Evolutionary conservation across 441 rosid species (phyloP).

Genomic region (Omphalea diandra): DNA sequence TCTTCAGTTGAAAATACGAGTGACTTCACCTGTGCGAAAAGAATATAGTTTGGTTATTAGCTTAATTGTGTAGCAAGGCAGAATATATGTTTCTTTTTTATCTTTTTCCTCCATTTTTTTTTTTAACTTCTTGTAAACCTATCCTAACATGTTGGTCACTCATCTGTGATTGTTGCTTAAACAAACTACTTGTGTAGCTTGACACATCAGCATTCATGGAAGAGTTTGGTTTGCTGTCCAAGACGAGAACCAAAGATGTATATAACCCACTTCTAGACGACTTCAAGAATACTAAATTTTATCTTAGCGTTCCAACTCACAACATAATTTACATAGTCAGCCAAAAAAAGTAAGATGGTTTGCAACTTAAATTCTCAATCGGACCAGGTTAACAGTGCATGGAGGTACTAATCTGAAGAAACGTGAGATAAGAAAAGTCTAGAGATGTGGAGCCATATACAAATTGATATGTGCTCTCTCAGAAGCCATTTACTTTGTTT

Average conservation of each 20-base stretch:
- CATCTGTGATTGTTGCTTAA: constrained; percentile 9
- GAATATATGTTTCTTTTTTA: background rate
- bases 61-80: too few relatives aligned
- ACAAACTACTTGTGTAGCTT: constrained; percentile 42
- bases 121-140: background rate
- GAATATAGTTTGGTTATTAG: too few relatives aligned
- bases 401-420: background rate
- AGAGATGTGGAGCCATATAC: background rate
- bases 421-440: too few relatives aligned
- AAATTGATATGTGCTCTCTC: background rate
- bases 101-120: background rate
- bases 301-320: constrained; percentile 92
- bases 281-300: constrained; percentile 90
- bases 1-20: too few relatives aligned
- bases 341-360: background rate
- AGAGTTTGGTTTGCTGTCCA: constrained; percentile 87
- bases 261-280: constrained; percentile 96
- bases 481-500: background rate
- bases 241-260: constrained; percentile 88
- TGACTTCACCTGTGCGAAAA: too few relatives aligned
- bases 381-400: constrained; percentile 1
- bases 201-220: constrained; percentile 93
- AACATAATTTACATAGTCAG: constrained; percentile 62
- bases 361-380: background rate
- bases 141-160: background rate